phyloP scores from a whole-genome alignment of 106 monocot genomes.

The Posidonia australis region DNA sequence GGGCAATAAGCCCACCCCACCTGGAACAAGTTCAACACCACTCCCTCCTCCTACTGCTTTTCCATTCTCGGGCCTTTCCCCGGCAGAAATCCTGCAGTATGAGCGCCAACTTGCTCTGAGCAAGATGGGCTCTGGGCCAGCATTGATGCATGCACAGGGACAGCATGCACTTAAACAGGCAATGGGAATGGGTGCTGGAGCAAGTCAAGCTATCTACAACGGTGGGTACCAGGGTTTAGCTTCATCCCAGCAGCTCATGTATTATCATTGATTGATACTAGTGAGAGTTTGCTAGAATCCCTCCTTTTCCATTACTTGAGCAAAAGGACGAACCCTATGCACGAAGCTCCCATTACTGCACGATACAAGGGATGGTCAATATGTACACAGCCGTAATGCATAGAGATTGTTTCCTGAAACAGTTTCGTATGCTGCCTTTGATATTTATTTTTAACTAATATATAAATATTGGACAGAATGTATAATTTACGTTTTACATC shows the following conservation, averaged over 20 bases:
- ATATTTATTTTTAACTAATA: no score
- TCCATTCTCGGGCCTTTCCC: conserved; percentile 21
- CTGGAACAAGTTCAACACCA: conserved; percentile 37
- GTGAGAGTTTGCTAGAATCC: no score
- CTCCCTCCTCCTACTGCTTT: conserved; percentile 40
- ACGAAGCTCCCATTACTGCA: no score
- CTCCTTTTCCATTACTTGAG: no score
- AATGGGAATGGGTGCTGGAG: conserved; percentile 33
- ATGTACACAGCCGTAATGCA: no score
- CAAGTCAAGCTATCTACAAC: conserved; percentile 59
- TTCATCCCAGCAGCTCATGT: conserved; percentile 64
- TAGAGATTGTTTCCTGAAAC: no score
- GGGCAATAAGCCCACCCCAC: conserved; percentile 78
- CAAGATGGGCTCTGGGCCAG: conserved; percentile 43
- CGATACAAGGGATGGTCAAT: no score
- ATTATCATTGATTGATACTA: conserved; percentile 50
- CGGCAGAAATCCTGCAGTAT: conserved; percentile 31
- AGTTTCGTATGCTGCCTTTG: no score
- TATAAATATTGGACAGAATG: no score
- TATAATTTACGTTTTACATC: no score
- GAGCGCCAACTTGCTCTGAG: conserved; percentile 47
- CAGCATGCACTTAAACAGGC: conserved; percentile 55
- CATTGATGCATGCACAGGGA: conserved; percentile 40
- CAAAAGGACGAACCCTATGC: no score
- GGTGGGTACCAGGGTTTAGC: conserved; percentile 41